These are phyloP conservation scores for Coniella lustricola DNA, from an alignment of 2,329 filamentous ascomycete species.

Conservation along the genomic window DNA sequence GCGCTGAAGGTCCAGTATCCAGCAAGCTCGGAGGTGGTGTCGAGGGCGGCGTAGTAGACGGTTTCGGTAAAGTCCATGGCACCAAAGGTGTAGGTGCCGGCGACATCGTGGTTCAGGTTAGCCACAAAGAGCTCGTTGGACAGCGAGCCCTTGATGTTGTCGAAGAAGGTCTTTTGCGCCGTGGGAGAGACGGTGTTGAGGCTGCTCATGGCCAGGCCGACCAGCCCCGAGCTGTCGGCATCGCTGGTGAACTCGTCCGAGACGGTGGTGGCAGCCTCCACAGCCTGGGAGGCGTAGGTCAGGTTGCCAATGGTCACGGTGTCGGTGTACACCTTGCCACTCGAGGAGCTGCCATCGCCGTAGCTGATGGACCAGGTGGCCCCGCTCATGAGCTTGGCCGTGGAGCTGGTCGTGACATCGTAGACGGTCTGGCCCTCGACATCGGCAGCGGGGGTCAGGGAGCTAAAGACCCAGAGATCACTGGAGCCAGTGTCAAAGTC, in stretches of 20 bases:
- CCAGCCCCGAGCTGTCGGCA: conserved; percentile 13
- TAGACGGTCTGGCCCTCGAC: conserved; percentile 22
- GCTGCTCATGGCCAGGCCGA: conserved; percentile 19
- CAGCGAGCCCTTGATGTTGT: conserved; percentile 25
- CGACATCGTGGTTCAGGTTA: conserved; percentile 25
- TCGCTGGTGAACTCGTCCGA: conserved; percentile 18
- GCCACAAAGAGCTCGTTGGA: conserved; percentile 25
- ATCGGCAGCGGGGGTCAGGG: conserved; percentile 17
- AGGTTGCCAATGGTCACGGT: conserved; percentile 22
- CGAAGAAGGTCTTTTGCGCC: conserved; percentile 25
- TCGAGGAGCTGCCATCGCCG: conserved; percentile 23
- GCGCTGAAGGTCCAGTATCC: conserved; percentile 34
- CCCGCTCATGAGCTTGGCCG: conserved; percentile 19
- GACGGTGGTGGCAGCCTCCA: conserved; percentile 20
- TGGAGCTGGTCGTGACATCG: conserved; percentile 19
- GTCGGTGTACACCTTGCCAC: conserved; percentile 24
- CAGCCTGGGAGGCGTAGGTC: conserved; percentile 19
- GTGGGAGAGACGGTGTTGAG: conserved; percentile 21
- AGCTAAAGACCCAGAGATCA: conserved; percentile 29
- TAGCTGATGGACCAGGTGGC: conserved; percentile 25
- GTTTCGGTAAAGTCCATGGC: conserved; percentile 28
- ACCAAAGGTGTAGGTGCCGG: conserved; percentile 34
- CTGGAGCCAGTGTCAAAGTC: conserved; percentile 41
- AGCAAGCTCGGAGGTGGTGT: conserved; percentile 20
- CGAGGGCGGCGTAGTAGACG: conserved; percentile 27